Conservation (phyloP, 352 stramenopile species). For the Hyaloperonospora brassicae region DNA sequence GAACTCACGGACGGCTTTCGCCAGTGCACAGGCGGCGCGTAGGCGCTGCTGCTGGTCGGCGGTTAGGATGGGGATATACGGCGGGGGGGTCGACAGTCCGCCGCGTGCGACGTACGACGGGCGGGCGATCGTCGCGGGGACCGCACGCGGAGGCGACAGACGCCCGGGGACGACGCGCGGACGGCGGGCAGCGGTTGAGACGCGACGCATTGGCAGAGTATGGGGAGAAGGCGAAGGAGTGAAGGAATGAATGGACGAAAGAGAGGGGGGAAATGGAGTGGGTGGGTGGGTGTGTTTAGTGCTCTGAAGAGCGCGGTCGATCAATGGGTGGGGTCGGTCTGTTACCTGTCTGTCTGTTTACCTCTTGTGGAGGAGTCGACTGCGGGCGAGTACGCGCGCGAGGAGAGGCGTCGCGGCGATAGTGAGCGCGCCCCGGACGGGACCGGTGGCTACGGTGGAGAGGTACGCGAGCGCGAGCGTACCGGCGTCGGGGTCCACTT, state of each 20-base stretch:
- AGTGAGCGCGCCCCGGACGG: conserved; percentile 58
- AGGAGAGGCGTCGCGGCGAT: conserved; percentile 67
- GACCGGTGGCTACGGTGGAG: conserved; percentile 80
- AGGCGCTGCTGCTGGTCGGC: conserved; percentile 52
- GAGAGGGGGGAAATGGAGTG: conserved; percentile 4
- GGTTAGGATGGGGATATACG: conserved; percentile 77
- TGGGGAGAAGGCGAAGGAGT: conserved; percentile 1
- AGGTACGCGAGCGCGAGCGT: conserved; percentile 88
- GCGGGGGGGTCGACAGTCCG: conserved; percentile 56
- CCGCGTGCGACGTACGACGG: conserved; percentile 59
- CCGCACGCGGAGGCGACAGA: conserved; percentile 39
- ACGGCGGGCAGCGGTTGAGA: conserved; percentile 29
- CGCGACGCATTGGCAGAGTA: conserved; percentile 20
- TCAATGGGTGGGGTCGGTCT: too few species aligned
- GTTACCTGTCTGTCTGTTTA: conserved; percentile 4
- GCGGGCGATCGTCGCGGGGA: conserved; percentile 45
- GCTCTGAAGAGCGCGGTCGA: too few species aligned
- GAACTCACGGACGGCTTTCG: conserved; percentile 75
- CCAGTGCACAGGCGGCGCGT: conserved; percentile 59
- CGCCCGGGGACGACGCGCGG: conserved; percentile 36
- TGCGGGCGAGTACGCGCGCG: conserved; percentile 50
- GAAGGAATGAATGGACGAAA: conserved; percentile 5
- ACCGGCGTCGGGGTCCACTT: conserved; percentile 58
- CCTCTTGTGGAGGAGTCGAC: conserved; percentile 17
- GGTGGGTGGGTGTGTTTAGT: not conserved